phyloP scores from a whole-genome alignment of 2,329 filamentous ascomycete genomes.

The Xylaria sp. region DNA sequence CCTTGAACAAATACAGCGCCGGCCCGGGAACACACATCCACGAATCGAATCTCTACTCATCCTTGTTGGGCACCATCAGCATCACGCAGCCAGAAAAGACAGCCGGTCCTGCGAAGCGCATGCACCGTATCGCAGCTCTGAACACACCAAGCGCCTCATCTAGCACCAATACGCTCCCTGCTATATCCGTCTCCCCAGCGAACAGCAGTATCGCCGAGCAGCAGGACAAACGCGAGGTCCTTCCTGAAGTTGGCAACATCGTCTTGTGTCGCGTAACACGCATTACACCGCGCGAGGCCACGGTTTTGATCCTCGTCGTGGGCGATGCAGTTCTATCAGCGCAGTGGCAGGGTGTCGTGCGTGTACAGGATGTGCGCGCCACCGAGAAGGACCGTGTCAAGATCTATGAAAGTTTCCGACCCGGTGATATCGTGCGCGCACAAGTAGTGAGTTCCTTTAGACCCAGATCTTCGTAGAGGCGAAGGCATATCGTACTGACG shows the following conservation, averaged over 20 bases:
- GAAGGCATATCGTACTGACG: too few relatives aligned
- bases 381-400: conserved; percentile 96
- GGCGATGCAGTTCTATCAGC: conserved; percentile 74
- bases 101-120: conserved; percentile 60
- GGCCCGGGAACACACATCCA: conserved; percentile 87
- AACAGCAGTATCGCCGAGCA: conserved; percentile 34
- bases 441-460: conserved; percentile 67
- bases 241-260: conserved; percentile 80
- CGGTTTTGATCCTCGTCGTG: conserved; percentile 84
- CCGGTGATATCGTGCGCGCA: conserved; percentile 89
- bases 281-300: conserved; percentile 83
- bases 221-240: conserved; percentile 66
- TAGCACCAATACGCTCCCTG: conserved; percentile 51
- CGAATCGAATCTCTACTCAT: conserved; percentile 76
- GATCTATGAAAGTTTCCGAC: conserved; percentile 88
- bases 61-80: conserved; percentile 75
- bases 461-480: too few relatives aligned
- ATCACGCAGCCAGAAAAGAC: conserved; percentile 49
- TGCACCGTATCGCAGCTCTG: conserved; percentile 55
- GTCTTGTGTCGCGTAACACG: conserved; percentile 87
- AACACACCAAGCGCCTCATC: conserved; percentile 31
- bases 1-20: conserved; percentile 68
- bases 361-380: conserved; percentile 88
- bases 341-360: conserved; percentile 84
- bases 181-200: conserved; percentile 60